A percentile compares a stretch with the other conserved stretches of the same genome.
Conservation (phyloP, 257 asterid genomes). For the Henckelia pumila region DNA sequence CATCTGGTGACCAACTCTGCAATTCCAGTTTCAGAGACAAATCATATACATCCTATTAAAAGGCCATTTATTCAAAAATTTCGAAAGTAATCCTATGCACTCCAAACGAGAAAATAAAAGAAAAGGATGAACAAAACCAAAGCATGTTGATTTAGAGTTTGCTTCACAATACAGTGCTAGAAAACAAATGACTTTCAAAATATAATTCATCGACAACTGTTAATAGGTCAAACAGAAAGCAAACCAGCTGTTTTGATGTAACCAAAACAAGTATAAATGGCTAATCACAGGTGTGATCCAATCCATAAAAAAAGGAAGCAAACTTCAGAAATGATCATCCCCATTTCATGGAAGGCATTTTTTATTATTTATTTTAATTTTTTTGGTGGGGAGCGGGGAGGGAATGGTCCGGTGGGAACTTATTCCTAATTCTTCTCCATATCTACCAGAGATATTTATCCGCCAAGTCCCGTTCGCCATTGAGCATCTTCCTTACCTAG, state of each 20-base stretch:
- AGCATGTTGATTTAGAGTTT: background rate
- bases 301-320: background rate
- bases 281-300: conserved; percentile 15
- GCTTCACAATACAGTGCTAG: background rate
- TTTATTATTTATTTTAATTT: no score
- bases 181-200: conserved; percentile 1
- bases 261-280: conserved; percentile 9
- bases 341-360: background rate
- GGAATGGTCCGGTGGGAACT: no score
- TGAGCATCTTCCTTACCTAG: conserved; percentile 13
- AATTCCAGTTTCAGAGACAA: background rate
- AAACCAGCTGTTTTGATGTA: background rate
- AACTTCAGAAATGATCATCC: conserved; percentile 8
- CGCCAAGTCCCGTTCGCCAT: background rate
- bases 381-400: no score
- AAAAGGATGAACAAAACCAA: background rate
- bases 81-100: background rate
- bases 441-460: background rate
- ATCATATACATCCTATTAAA: background rate
- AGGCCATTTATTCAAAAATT: conserved; percentile 11
- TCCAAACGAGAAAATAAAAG: background rate
- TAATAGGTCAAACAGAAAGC: conserved; percentile 14
- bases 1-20: conserved; percentile 9
- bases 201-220: conserved; percentile 4
- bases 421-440: background rate